These are phyloP conservation scores for Gentiana macrophylla DNA, from an alignment of 257 asterid species.

Conservation along the genomic window DNA sequence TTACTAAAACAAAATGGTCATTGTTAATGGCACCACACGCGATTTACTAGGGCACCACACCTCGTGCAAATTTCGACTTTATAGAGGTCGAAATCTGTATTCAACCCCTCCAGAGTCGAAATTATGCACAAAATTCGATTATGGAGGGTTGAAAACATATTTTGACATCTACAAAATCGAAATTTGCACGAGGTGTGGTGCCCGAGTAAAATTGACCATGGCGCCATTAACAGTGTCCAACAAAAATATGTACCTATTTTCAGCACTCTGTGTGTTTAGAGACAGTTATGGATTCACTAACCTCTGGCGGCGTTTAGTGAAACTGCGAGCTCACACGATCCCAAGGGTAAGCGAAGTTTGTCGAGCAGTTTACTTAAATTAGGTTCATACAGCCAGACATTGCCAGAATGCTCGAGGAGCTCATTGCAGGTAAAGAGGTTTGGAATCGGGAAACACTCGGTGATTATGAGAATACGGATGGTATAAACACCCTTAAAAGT, in stretches of 20 bases:
- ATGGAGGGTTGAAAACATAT: too few relatives aligned
- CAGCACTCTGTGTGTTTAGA: too few relatives aligned
- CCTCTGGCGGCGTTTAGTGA: slow-evolving; percentile 58
- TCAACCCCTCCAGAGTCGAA: too few relatives aligned
- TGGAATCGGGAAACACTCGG: slow-evolving; percentile 81
- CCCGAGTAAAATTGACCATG: too few relatives aligned
- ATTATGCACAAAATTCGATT: too few relatives aligned
- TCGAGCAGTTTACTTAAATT: slow-evolving; percentile 47
- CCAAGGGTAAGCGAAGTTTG: slow-evolving; percentile 73
- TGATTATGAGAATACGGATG: slow-evolving; percentile 49
- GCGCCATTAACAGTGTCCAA: too few relatives aligned
- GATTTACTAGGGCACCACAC: neutral
- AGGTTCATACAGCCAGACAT: slow-evolving; percentile 73
- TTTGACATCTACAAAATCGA: too few relatives aligned
- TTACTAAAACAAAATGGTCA: neutral
- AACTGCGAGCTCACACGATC: slow-evolving; percentile 93
- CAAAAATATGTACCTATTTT: neutral
- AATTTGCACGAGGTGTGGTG: too few relatives aligned
- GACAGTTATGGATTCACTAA: slow-evolving; percentile 16
- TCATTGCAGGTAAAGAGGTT: slow-evolving; percentile 86
- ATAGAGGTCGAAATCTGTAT: too few relatives aligned
- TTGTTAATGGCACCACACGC: neutral
- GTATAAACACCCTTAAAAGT: slow-evolving; percentile 59
- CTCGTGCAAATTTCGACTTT: neutral
- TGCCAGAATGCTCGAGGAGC: slow-evolving; percentile 53